These are phyloP conservation scores for Plectosphaerella sp. DNA, from an alignment of 2,329 filamentous ascomycete species.

Conservation along the genomic window DNA sequence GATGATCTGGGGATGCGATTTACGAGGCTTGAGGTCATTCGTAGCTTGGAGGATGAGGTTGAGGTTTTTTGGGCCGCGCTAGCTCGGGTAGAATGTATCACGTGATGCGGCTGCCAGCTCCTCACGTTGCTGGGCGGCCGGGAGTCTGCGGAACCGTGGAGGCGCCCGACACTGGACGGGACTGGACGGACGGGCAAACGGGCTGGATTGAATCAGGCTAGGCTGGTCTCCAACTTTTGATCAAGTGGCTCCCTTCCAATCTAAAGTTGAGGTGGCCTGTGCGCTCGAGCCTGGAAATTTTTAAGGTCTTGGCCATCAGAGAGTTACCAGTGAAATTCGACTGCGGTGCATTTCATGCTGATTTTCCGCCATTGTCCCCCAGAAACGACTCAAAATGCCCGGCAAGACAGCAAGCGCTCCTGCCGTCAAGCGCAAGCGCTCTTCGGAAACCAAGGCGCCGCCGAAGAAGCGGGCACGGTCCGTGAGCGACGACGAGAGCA, in stretches of 20 bases:
- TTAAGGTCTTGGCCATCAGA: slow-evolving; percentile 1
- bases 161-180: too few relatives aligned
- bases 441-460: slow-evolving; percentile 30
- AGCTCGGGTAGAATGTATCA: slow-evolving; percentile 32
- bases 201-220: too few relatives aligned
- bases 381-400: slow-evolving; percentile 19
- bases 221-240: too few relatives aligned
- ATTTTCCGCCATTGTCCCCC: slow-evolving; percentile 4
- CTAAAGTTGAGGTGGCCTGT: not conserved
- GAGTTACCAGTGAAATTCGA: not conserved
- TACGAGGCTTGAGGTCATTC: slow-evolving; percentile 38
- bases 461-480: slow-evolving; percentile 48
- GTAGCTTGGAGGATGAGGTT: slow-evolving; percentile 39
- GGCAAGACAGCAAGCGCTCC: slow-evolving; percentile 9
- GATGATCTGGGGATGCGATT: slow-evolving; percentile 52
- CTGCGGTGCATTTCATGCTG: not conserved
- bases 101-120: slow-evolving; percentile 22
- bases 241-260: not conserved
- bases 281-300: slow-evolving; percentile 1
- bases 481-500: slow-evolving; percentile 39
- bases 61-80: slow-evolving; percentile 44
- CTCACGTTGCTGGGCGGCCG: slow-evolving; percentile 15
- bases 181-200: too few relatives aligned
- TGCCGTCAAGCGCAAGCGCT: slow-evolving; percentile 48
- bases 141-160: slow-evolving; percentile 9